A percentile compares a stretch with the other conserved stretches of the same genome.
Conservation (phyloP, 2,329 filamentous ascomycete species). For the Neofusicoccum cordaticola region DNA sequence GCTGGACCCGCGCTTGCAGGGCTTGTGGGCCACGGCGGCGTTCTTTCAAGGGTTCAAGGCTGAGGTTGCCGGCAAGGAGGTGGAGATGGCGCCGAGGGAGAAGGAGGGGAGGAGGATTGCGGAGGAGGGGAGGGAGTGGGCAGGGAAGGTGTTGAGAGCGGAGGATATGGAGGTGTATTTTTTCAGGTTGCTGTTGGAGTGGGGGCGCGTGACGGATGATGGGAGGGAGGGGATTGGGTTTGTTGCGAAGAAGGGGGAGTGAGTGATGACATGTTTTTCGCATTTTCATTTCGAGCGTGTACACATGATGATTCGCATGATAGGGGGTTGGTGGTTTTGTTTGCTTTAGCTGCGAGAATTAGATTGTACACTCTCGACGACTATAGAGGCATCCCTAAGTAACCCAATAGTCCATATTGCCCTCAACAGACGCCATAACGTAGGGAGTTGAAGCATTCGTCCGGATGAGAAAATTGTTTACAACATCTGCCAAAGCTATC, state of each 20-base stretch:
- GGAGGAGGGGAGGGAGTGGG: conserved; percentile 64
- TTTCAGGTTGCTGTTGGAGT: conserved; percentile 74
- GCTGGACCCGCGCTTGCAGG: conserved; percentile 67
- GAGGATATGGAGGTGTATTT: conserved; percentile 81
- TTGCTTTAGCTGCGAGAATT: too few relatives aligned
- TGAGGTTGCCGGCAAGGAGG: neutral
- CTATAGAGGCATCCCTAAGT: too few relatives aligned
- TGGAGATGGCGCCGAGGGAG: neutral
- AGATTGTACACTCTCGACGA: too few relatives aligned
- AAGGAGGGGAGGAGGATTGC: conserved; percentile 63
- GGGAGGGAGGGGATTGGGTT: conserved; percentile 33
- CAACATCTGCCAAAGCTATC: too few relatives aligned
- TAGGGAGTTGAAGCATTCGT: too few relatives aligned
- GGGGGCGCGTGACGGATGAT: conserved; percentile 43
- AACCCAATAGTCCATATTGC: too few relatives aligned
- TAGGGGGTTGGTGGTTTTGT: too few relatives aligned
- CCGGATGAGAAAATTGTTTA: too few relatives aligned
- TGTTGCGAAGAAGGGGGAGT: neutral
- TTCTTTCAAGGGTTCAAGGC: conserved; percentile 62
- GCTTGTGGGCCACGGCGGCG: conserved; percentile 68
- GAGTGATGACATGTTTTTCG: too few relatives aligned
- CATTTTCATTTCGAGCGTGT: too few relatives aligned
- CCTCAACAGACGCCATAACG: too few relatives aligned
- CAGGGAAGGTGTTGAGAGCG: conserved; percentile 58
- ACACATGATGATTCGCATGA: too few relatives aligned